A percentile compares a stretch with the other conserved stretches of the same genome.
phyloP scores from a whole-genome alignment of 805 yeast genomes.

The Teunomyces aglyptinius region DNA sequence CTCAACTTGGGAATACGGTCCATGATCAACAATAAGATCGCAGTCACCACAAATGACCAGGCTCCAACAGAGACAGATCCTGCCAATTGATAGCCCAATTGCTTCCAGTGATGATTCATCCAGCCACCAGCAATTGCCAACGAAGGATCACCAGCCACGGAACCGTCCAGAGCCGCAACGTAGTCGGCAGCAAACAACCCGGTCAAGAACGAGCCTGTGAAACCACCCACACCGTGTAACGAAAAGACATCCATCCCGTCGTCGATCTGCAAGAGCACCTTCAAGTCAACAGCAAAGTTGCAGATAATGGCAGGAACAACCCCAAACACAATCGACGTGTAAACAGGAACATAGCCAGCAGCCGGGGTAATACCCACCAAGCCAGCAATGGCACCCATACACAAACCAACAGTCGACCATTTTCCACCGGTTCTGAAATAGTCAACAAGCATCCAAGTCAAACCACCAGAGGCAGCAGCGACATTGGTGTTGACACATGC shows the following conservation, averaged over 20 bases:
- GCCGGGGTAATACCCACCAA: conserved; percentile 95
- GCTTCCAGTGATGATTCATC: conserved; percentile 78
- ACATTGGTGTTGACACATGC: conserved; percentile 90
- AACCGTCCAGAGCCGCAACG: conserved; percentile 79
- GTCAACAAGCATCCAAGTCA: conserved; percentile 93
- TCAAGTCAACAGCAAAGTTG: conserved; percentile 83
- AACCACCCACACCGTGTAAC: conserved; percentile 92
- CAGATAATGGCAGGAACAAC: conserved; percentile 71
- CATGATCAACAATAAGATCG: conserved; percentile 61
- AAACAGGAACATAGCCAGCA: conserved; percentile 93
- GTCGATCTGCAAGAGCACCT: conserved; percentile 70
- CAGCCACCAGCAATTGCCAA: conserved; percentile 72
- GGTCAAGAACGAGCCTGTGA: conserved; percentile 77
- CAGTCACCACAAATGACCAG: conserved; percentile 76
- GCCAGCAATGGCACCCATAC: conserved; percentile 93
- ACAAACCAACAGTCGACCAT: conserved; percentile 92
- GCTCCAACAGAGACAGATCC: conserved; percentile 66
- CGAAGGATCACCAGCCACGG: conserved; percentile 33
- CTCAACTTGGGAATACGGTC: conserved; percentile 78
- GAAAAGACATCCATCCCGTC: conserved; percentile 96
- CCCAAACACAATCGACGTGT: conserved; percentile 85
- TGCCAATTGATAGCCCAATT: conserved; percentile 86
- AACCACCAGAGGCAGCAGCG: conserved; percentile 91
- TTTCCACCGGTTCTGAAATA: conserved; percentile 80
- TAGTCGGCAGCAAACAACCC: conserved; percentile 93